Percentiles rank a stretch among this genome's conserved stretches.
Conservation (phyloP, 495 filamentous ascomycete species). For the Cercophora scortea region DNA sequence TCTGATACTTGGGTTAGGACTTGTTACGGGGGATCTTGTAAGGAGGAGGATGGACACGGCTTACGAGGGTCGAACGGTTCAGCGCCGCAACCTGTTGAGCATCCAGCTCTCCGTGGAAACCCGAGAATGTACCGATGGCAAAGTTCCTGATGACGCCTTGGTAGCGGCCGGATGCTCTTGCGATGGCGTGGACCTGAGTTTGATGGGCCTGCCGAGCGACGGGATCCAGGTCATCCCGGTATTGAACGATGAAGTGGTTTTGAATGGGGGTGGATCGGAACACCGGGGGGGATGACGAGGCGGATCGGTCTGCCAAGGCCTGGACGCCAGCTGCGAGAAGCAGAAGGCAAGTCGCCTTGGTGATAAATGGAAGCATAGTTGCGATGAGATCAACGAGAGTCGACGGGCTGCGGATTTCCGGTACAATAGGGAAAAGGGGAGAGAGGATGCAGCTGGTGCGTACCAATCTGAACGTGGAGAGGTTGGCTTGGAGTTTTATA, state of each 20-base stretch:
- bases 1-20: background rate
- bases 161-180: background rate
- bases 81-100: background rate
- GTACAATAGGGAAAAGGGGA: no score
- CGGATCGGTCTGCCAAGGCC: no score
- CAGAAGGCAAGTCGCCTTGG: background rate
- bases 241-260: slow-evolving; percentile 12
- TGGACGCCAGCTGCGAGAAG: no score
- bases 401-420: no score
- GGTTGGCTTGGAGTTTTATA: no score
- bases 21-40: no score
- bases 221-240: background rate
- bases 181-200: background rate
- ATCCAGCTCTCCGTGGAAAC: slow-evolving; percentile 4
- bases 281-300: no score
- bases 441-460: no score
- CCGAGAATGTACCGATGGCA: slow-evolving; percentile 4
- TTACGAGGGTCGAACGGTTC: background rate
- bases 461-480: no score
- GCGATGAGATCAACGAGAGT: no score
- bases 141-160: slow-evolving; percentile 1
- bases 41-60: background rate
- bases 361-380: background rate
- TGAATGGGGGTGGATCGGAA: slow-evolving; percentile 1
- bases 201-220: background rate